Evolutionary conservation across 495 filamentous ascomycete species (phyloP).

Genomic region (Cenococcum geophilum): DNA sequence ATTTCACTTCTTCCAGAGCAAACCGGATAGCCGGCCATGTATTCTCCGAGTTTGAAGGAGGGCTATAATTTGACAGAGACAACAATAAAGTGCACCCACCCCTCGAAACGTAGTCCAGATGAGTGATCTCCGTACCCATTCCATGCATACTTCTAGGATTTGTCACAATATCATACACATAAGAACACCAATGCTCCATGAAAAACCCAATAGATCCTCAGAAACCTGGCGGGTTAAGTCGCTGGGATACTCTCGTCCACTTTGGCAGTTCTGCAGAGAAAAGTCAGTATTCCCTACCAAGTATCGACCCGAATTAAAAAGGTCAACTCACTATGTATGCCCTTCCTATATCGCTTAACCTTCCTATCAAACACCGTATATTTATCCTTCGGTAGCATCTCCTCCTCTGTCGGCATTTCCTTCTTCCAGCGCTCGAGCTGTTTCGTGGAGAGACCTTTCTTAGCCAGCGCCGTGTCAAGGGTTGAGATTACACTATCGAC

Average conservation of each 20-base stretch:
- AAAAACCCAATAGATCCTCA: conserved; percentile 41
- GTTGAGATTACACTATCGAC: conserved; percentile 80
- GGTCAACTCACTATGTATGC: conserved; percentile 78
- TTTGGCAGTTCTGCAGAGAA: conserved; percentile 69
- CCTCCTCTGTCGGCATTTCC: conserved; percentile 92
- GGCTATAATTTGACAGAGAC: no score
- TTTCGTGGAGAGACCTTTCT: conserved; percentile 47
- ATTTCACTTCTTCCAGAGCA: no score
- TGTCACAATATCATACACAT: conserved; percentile 17
- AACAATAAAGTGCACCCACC: no score
- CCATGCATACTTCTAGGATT: neutral
- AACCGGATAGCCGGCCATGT: no score
- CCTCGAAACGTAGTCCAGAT: no score
- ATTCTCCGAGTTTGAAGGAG: no score
- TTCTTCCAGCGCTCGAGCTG: conserved; percentile 79
- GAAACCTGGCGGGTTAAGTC: conserved; percentile 89
- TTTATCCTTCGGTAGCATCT: conserved; percentile 95
- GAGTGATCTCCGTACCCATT: no score
- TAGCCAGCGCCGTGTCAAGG: conserved; percentile 66
- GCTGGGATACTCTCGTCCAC: conserved; percentile 90
- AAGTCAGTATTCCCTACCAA: conserved; percentile 19
- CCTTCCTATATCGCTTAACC: conserved; percentile 90
- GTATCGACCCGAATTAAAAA: neutral
- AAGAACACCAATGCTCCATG: neutral
- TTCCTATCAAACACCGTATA: conserved; percentile 97